Conservation (phyloP, 1,284 basidiomycete genomes). For the Trichosporon asahii region DNA sequence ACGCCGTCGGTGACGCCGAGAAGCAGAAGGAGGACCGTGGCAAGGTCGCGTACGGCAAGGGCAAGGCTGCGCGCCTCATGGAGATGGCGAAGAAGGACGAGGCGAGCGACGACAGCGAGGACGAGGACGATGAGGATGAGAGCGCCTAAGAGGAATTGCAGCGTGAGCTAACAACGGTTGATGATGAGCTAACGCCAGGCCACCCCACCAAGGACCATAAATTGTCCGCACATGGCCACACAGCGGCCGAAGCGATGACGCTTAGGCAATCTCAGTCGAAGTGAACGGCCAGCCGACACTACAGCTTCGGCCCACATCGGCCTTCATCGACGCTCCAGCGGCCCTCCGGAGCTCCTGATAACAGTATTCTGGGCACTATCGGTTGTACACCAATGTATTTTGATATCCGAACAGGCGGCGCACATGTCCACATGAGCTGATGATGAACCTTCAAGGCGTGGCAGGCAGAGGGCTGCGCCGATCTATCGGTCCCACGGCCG, state of each 20-base stretch:
- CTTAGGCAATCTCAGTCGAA: background rate
- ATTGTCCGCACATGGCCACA: background rate
- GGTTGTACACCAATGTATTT: constrained; percentile 4
- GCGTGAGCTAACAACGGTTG: background rate
- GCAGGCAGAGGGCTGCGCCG: no score
- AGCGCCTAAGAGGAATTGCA: background rate
- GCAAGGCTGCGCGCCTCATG: constrained; percentile 35
- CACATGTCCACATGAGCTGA: background rate
- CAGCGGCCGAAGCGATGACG: background rate
- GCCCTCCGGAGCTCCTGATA: background rate
- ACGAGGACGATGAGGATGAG: constrained; percentile 15
- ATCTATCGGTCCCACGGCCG: background rate
- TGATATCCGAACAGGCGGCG: background rate
- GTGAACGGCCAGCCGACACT: no score
- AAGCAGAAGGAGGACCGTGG: constrained; percentile 36
- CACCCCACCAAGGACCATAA: background rate
- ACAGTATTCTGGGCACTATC: background rate
- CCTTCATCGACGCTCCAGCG: background rate
- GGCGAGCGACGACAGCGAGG: constrained; percentile 13
- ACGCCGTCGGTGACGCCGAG: constrained; percentile 38
- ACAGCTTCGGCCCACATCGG: background rate
- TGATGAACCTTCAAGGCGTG: no score
- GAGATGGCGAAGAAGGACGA: constrained; percentile 25
- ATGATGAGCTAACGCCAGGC: background rate
- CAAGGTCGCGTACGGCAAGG: constrained; percentile 29